A percentile compares a stretch with the other conserved stretches of the same genome.
These are phyloP conservation scores for Anthracocystis panici-leucophaei DNA, from an alignment of 1,284 basidiomycete species.

Conservation along the genomic window DNA sequence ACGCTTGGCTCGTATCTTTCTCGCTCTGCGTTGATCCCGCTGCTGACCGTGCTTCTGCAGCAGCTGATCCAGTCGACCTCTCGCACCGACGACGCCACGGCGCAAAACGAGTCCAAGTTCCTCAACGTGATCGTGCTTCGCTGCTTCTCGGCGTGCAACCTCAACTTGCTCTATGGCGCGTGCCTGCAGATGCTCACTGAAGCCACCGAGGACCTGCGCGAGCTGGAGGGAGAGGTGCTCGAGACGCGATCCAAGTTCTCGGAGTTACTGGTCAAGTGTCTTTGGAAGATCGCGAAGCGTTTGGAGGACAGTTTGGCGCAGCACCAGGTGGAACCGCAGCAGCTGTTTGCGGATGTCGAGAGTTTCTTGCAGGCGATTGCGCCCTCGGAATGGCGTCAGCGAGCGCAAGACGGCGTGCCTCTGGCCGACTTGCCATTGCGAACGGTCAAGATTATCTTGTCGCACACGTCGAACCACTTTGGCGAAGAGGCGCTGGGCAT, in stretches of 20 bases:
- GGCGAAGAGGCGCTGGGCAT: conserved; percentile 61
- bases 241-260: conserved; percentile 80
- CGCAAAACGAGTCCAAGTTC: conserved; percentile 86
- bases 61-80: conserved; percentile 82
- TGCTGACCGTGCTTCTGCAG: conserved; percentile 84
- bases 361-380: conserved; percentile 92
- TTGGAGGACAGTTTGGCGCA: conserved; percentile 90
- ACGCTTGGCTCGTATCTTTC: conserved; percentile 60
- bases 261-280: conserved; percentile 95
- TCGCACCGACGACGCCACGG: conserved; percentile 63
- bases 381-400: conserved; percentile 93
- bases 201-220: conserved; percentile 86
- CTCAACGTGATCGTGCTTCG: conserved; percentile 98
- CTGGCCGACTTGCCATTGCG: conserved; percentile 96
- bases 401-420: conserved; percentile 88
- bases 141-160: conserved; percentile 87
- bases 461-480: conserved; percentile 70
- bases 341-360: conserved; percentile 92
- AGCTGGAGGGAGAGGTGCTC: conserved; percentile 68
- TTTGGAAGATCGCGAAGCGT: conserved; percentile 96
- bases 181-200: conserved; percentile 86
- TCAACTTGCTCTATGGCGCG: conserved; percentile 89
- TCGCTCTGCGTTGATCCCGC: conserved; percentile 49
- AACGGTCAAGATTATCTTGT: conserved; percentile 80
- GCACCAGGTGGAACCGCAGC: conserved; percentile 82